Evolutionary conservation across 2,329 filamentous ascomycete genomes (phyloP), one percentile per base, ranked within the genome.

Genomic region (Fusarium protoensiforme): DNA sequence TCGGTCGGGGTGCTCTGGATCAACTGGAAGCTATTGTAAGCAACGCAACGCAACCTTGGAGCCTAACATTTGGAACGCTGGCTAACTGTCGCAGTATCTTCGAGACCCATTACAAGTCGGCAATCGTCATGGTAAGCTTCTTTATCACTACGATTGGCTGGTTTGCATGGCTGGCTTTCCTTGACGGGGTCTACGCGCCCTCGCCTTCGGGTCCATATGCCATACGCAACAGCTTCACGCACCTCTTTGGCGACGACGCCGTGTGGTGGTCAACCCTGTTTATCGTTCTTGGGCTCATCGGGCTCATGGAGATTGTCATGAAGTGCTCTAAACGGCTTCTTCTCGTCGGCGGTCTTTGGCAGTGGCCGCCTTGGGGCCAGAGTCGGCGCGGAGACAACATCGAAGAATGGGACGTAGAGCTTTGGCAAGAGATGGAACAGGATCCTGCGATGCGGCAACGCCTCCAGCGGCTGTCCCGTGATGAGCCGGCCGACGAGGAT

Each of bases 191-290:
- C 33, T 96, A 95, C 82, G 81, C 86, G 76, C 76, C 77, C 2
- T 78, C 80, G 18, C 83, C 85, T 0, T 86, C 84, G 24, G 82
- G 81, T 1, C 84, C 85, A 3, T 97, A 96, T 82, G 88, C 91
- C 69, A 93, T 96, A 29, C 88, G 88, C 13, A 83, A 86, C 74
- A 91, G 92, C 31, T 93, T 97, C 75, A 85, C 91, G 9, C 80
- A 86, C 20, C 86, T 87, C 0, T 95, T 93, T 65, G 94, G 94
- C 16, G 85, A 84, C 24, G 92, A 94, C 69, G 82, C 89, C 1
- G 84, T 89, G 1, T 97, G 94, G 93, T 97, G 94, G 93, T 83
- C 88, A 2, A 90, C 90, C 1, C 83, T 95, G 3, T 85, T 95
- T 51, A 83, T 93, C 29, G 89, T 91, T 4, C 81, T 95, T 0